Base-by-base conservation (phyloP, 139 green algal species). In the Zygnema cylindricum region DNA sequence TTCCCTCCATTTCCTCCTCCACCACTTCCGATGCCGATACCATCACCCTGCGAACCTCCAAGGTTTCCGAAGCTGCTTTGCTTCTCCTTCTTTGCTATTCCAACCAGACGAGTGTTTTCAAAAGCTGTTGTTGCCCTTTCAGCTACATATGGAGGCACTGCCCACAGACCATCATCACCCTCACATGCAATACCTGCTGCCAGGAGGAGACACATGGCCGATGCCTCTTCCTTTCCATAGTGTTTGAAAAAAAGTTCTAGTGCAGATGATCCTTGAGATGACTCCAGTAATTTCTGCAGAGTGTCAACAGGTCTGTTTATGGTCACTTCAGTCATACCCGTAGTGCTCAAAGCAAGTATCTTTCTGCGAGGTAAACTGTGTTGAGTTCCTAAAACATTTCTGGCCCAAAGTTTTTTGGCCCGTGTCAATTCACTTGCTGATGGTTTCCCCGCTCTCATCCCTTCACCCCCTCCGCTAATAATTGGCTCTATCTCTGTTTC, bases 121-220 rank as follows among this genome's bases (percentile, higher is more conserved):
- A 98, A 93, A 1, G 94, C 94, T 30, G 86, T 88, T 3, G 86
- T 90, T 1, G 95, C 95, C 43, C 88, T 84, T 55, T 93, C 81
- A 32, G 88, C 69, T 33, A 95, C 87, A 25, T 63, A 79, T 11
- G 78, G 11, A 33, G 85, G 71, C 41, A 90, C 77, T n/a, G 36
- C 81, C 40, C 54, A 33, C 33, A 1, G 40, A 2, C 35, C 1
- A 57, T 2, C 41, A 1, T 41, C 49, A 25, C 76, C 88, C 0
- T 38, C 75, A 41, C 32, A 81, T 2, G 25, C 71, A 38, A 87
- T 33, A 16, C 84, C 71, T 0, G 95, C 94, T n/a, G 95, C 94
- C 11, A 98, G 85, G 33, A 94, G 49, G 81, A 96, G 92, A 92
- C 96, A 98, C 96, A 99, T 99, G 81, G 94, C 94, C 0, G 95